Conservation (phyloP, 129 eudicot species). For the Pulicaria dysenterica region DNA sequence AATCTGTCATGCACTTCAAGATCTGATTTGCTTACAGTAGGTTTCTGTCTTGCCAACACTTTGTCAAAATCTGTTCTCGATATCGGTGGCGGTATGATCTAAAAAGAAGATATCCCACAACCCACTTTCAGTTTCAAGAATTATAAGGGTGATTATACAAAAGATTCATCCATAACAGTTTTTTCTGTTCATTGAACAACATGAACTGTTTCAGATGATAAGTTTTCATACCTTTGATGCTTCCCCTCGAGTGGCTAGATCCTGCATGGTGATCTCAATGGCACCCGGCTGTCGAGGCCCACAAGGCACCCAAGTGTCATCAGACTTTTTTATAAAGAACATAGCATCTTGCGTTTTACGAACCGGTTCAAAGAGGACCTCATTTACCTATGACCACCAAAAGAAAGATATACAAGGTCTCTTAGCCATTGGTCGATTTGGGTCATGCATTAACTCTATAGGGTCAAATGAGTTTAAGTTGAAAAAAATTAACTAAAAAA, state of each 20-base stretch:
- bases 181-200: neutral
- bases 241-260: constrained; percentile 54
- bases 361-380: constrained; percentile 63
- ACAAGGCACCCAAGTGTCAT: constrained; percentile 53
- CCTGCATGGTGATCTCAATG: constrained; percentile 59
- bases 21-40: constrained; percentile 62
- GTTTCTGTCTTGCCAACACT: constrained; percentile 55
- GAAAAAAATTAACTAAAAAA: neutral
- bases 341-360: constrained; percentile 65
- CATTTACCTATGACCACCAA: constrained; percentile 48
- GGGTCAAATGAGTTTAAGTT: neutral
- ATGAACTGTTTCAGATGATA: neutral
- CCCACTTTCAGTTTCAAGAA: constrained; percentile 8
- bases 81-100: constrained; percentile 61
- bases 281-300: constrained; percentile 72
- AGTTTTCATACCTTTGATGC: constrained; percentile 52
- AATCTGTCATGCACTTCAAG: constrained; percentile 60
- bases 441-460: neutral
- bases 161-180: neutral
- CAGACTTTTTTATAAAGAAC: constrained; percentile 44
- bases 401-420: neutral
- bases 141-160: neutral
- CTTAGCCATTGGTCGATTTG: constrained; percentile 13
- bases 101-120: constrained; percentile 14
- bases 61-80: constrained; percentile 55